Evolutionary conservation across 768 basidiomycete genomes (phyloP).

Genomic region (Lactarius trivialis): DNA sequence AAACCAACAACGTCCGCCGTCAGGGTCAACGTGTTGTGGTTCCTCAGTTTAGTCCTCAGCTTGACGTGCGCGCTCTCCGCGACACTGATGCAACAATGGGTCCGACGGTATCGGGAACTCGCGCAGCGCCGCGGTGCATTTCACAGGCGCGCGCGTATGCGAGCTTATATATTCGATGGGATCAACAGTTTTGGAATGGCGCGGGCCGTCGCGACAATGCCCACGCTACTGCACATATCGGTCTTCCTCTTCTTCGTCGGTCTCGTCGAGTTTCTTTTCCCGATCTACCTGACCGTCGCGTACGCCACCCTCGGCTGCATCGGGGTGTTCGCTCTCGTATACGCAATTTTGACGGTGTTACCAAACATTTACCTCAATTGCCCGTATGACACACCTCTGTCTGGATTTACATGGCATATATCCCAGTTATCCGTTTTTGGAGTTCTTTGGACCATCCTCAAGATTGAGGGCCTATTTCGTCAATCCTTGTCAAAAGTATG

Average conservation of each 20-base stretch:
- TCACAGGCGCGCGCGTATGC: neutral
- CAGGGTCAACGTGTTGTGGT: conserved; percentile 14
- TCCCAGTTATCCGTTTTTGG: neutral
- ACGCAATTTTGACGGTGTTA: neutral
- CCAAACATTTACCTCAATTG: neutral
- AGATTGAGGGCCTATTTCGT: neutral
- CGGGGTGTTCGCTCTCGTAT: neutral
- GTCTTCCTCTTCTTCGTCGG: conserved; percentile 13
- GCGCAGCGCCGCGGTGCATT: neutral
- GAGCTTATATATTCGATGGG: neutral
- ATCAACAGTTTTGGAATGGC: neutral
- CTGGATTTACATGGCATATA: conserved; percentile 1
- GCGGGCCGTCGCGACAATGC: neutral
- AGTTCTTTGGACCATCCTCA: neutral
- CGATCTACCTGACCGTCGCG: neutral
- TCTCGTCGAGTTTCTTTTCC: conserved; percentile 10
- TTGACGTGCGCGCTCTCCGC: conserved; percentile 5
- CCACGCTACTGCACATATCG: conserved; percentile 5
- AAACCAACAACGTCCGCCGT: neutral
- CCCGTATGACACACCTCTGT: conserved; percentile 5
- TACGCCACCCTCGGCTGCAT: neutral
- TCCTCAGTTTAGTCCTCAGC: conserved; percentile 13
- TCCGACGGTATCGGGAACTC: neutral
- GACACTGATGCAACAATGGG: conserved; percentile 10
- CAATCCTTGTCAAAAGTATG: neutral